These are phyloP conservation scores for Brassica juncea DNA, from an alignment of 345 rosid genomes.

Conservation along the genomic window DNA sequence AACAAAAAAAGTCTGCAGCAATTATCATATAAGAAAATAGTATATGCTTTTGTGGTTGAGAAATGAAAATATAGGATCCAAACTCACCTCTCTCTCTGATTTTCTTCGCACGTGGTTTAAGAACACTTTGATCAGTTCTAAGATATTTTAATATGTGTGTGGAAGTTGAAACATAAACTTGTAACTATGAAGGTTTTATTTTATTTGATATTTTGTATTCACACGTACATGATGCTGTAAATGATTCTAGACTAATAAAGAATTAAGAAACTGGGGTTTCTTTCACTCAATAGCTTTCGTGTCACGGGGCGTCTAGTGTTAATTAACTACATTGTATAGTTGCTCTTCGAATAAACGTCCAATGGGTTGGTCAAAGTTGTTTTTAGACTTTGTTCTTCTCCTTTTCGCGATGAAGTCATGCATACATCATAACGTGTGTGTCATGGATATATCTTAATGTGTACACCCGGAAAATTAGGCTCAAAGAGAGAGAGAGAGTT, in stretches of 20 bases:
- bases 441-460: conserved; percentile 19
- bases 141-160: neutral
- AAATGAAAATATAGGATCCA: neutral
- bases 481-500: conserved; percentile 15
- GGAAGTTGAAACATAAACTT: conserved; percentile 5
- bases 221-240: neutral
- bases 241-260: neutral
- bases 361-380: conserved; percentile 16
- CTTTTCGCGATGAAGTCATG: conserved; percentile 21
- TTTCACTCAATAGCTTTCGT: conserved; percentile 40
- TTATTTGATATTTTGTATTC: neutral
- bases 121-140: neutral
- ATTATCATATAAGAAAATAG: neutral
- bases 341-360: conserved; percentile 2
- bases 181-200: neutral
- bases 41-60: neutral
- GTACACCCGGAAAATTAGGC: conserved; percentile 5
- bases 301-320: conserved; percentile 21
- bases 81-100: neutral
- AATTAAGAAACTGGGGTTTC: conserved; percentile 22
- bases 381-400: conserved; percentile 15
- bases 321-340: neutral
- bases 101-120: neutral
- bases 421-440: conserved; percentile 26
- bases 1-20: neutral